Evolutionary conservation across 2,329 filamentous ascomycete genomes (phyloP).

Genomic region (Cladophialophora yegresii): DNA sequence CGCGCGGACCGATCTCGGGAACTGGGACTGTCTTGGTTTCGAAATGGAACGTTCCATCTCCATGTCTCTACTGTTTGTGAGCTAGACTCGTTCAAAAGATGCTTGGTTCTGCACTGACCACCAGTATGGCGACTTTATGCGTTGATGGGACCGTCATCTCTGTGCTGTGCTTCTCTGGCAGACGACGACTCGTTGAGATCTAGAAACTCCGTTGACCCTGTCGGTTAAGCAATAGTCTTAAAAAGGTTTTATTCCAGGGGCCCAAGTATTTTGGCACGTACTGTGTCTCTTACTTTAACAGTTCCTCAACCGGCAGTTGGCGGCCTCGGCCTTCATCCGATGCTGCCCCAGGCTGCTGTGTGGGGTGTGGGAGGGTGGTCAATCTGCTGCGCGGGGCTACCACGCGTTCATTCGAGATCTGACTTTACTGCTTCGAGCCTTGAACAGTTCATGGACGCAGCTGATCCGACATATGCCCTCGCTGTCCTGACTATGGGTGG

Average conservation of each 20-base stretch:
- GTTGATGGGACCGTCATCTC: constrained; percentile 15
- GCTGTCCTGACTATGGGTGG: background rate
- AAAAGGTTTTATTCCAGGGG: background rate
- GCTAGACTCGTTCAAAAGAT: background rate
- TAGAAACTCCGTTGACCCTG: background rate
- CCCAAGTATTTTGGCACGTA: background rate
- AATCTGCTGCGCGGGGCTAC: constrained; percentile 1
- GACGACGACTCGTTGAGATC: background rate
- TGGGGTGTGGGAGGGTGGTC: background rate
- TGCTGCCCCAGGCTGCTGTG: constrained; percentile 12
- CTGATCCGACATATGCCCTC: background rate
- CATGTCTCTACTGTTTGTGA: constrained; percentile 9
- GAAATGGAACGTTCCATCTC: constrained; percentile 22
- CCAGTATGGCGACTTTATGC: constrained; percentile 22
- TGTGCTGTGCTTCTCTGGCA: background rate
- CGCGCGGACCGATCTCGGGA: constrained; percentile 44
- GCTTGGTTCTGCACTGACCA: constrained; percentile 10
- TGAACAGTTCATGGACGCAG: too few relatives aligned
- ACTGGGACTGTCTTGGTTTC: constrained; percentile 31
- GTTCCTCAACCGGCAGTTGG: constrained; percentile 12
- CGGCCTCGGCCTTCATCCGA: constrained; percentile 11
- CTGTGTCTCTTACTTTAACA: background rate
- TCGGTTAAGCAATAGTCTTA: background rate
- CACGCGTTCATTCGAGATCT: background rate
- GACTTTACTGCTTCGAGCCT: background rate